Conservation (phyloP, 139 green algal species). For the Yamagishiella unicocca region DNA sequence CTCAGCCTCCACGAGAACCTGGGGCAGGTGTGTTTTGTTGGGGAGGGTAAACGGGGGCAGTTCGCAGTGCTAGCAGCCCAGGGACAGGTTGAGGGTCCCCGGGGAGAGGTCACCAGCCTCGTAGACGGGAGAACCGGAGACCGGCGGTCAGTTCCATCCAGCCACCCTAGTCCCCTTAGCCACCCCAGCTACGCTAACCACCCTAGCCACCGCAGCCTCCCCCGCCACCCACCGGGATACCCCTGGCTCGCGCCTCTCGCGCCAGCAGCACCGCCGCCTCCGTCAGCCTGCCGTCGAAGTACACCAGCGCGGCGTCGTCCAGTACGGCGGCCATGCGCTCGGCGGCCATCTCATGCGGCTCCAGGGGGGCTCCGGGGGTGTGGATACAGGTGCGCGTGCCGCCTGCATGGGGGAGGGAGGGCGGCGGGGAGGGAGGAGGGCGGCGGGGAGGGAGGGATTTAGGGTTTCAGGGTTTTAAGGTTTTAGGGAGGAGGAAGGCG, state of each 20-base stretch:
- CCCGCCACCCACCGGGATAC: constrained; percentile 46
- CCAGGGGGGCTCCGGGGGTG: constrained; percentile 83
- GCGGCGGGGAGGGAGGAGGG: background rate
- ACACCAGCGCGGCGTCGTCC: constrained; percentile 79
- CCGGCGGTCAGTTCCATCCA: too few species aligned
- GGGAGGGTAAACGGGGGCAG: background rate
- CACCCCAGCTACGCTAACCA: too few species aligned
- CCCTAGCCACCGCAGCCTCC: background rate
- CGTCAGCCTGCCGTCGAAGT: constrained; percentile 95
- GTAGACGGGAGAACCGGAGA: too few species aligned
- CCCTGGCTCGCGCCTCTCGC: constrained; percentile 59
- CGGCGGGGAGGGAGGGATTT: too few species aligned
- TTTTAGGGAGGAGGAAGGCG: too few species aligned
- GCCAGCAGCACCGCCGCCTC: constrained; percentile 90
- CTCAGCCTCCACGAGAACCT: constrained; percentile 94
- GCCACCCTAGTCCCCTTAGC: too few species aligned
- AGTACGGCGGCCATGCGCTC: constrained; percentile 59
- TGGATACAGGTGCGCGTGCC: constrained; percentile 96
- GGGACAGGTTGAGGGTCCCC: too few species aligned
- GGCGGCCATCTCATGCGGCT: constrained; percentile 73
- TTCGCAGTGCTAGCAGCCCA: too few species aligned
- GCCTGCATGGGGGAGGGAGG: constrained; percentile 57
- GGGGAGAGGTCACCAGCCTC: background rate
- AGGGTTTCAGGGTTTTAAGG: too few species aligned
- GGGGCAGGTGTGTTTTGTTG: too few species aligned